Conservation (phyloP, 2,329 filamentous ascomycete genomes). For the Xylariaceae sp. region DNA sequence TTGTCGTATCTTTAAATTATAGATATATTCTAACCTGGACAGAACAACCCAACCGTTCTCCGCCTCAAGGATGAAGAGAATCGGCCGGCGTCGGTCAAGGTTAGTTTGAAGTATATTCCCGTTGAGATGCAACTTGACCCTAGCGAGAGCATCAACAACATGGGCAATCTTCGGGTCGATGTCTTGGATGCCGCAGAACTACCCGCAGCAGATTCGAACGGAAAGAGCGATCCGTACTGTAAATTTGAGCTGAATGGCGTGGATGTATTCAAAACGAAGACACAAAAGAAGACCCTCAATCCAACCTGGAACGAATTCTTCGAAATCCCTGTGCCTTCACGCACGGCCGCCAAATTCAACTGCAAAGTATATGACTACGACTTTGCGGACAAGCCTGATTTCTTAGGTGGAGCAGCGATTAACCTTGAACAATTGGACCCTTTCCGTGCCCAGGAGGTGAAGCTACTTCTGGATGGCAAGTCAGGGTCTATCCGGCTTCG, state of each 20-base stretch:
- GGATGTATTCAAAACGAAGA: conserved; percentile 91
- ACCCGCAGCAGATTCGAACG: conserved; percentile 92
- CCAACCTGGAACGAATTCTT: conserved; percentile 97
- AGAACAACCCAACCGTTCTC: conserved; percentile 87
- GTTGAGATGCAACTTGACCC: conserved; percentile 92
- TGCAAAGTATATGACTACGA: conserved; percentile 93
- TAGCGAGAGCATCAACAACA: conserved; percentile 97
- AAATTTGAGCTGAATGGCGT: conserved; percentile 88
- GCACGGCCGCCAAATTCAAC: conserved; percentile 78
- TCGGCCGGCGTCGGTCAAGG: conserved; percentile 71
- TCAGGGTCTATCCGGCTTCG: conserved; percentile 79
- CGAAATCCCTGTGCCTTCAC: conserved; percentile 74
- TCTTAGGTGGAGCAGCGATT: conserved; percentile 73
- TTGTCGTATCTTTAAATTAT: neutral
- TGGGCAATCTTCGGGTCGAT: conserved; percentile 92
- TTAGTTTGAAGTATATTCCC: conserved; percentile 92
- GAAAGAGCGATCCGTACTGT: conserved; percentile 95
- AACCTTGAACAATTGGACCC: conserved; percentile 78
- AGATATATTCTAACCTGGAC: conserved; percentile 16
- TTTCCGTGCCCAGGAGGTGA: conserved; percentile 74
- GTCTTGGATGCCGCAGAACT: conserved; percentile 81
- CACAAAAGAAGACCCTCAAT: conserved; percentile 92
- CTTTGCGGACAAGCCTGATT: conserved; percentile 91
- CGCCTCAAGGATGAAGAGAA: conserved; percentile 76
- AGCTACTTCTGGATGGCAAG: conserved; percentile 77